Evolutionary conservation across 768 basidiomycete species (phyloP), one percentile per base, ranked within the genome.

Genomic region (Tylopilus cervinicoccineus): DNA sequence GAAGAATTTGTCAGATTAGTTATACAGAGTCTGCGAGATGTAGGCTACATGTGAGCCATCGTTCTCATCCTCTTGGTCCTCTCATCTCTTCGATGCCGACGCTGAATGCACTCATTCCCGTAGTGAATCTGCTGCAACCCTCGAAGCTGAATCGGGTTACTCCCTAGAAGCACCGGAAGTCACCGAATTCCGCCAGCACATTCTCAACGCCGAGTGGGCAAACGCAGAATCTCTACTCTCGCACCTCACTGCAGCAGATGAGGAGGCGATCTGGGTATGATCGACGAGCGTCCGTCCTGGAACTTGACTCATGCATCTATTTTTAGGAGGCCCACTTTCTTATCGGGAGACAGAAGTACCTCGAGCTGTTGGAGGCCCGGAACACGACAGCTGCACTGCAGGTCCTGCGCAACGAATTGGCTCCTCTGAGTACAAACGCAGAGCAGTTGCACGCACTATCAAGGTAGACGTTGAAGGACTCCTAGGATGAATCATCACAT

Each of bases 131-230:
- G 93, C 93, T 22, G 79, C 84, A 16, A 87, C 86, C 2, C 76
- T 97, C 45, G 92, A 96, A 69, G 87, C 85, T 5, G 93, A 97
- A 69, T 96, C 93, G 8, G 94, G 93, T 6, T 95, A 90, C 69
- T 73, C 81, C 32, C 79, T 94, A 72, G 93, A 96, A 63, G 75
- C 82, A 19, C 70, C 79, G 14, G 77, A 86, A 52, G 91, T 94
- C 6, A 74, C 84, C 3, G 79, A 86, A 49, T 94, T 97, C 64
- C 77, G 90, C 55, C 77, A 81, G 43, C 82, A 85, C 61, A 81
- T 97, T 48, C 71, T 93, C 34, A 80, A 84, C 29, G 93, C 86
- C 5, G 71, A 79, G 47, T 97, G 93, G 93, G 64, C 75, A 9
- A 81, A 84, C 57, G 91, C 92, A 14, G 85, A 91, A 62, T 74